Base-by-base conservation (phyloP, 768 basidiomycete genomes). In the Nevesoporus exiguus region DNA sequence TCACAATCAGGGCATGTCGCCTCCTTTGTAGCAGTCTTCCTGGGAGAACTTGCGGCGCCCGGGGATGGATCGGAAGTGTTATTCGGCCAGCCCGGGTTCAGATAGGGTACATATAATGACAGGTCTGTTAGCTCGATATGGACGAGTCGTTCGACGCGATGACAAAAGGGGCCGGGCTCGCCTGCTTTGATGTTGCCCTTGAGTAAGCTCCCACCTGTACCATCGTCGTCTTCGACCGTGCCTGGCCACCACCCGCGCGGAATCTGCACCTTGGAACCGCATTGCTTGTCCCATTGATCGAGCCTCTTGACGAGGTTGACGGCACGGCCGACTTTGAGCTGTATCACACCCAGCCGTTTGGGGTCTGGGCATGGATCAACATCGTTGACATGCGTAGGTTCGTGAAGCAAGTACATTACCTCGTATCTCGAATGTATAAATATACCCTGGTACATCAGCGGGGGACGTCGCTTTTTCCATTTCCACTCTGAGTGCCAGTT, bases 121-220 rank as follows among this genome's bases (percentile, higher is more conserved):
- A 93, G 64, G 63, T 93, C 92, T 7, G 82, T 78, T 7, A 93
- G 76, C 66, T 93, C 91, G 24, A 93, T 75, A 61, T 93, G 92
- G 29, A 92, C 80, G 14, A 93, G 78, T 39, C 88, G 74, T 66
- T 93, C 91, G 44, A 91, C 68, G 40, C 88, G 81, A 68, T 92
- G 86, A 52, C 86, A 88, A 66, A 79, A 84, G 5, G 81, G 75
- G 0, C 82, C 84, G 51, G 81, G 79, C 37, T 77, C 70, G 8
- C 88, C 88, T 2, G 82, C 77, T 51, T 74, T 76, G 11, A 91
- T 77, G 15, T 80, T 76, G 0, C 87, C 87, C 63, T 83, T 83
- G 75, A 88, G 80, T 24, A 88, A 64, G 55, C 80, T 83, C 17
- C 61, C 68, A 14, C 48, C 59, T 7, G 70, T 65, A 42, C 67